phyloP scores from a whole-genome alignment of 768 basidiomycete genomes.

The Terana coerulea region DNA sequence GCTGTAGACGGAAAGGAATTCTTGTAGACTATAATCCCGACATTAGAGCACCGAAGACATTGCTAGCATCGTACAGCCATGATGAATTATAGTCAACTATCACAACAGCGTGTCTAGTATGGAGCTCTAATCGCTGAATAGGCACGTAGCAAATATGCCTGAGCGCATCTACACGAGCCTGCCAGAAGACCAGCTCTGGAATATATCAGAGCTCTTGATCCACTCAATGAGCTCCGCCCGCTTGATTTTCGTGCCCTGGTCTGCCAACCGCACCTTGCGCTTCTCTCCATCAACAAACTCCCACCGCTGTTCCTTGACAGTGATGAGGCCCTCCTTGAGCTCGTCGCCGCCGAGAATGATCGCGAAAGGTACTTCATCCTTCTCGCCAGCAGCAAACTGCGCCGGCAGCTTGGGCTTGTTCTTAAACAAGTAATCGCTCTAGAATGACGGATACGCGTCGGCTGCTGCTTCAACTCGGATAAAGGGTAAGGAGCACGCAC shows the following conservation, averaged over 20 bases:
- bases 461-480: too few relatives aligned
- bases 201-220: slow-evolving; percentile 28
- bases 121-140: too few relatives aligned
- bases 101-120: too few relatives aligned
- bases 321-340: slow-evolving; percentile 76
- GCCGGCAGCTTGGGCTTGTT: slow-evolving; percentile 82
- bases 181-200: slow-evolving; percentile 30
- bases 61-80: not conserved
- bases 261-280: slow-evolving; percentile 45
- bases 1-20: too few relatives aligned
- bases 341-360: slow-evolving; percentile 90
- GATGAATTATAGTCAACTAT: too few relatives aligned
- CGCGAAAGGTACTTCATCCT: slow-evolving; percentile 89
- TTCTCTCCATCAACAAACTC: slow-evolving; percentile 71
- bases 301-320: slow-evolving; percentile 91
- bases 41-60: not conserved
- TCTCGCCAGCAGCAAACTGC: slow-evolving; percentile 90
- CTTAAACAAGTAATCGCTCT: slow-evolving; percentile 94
- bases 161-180: slow-evolving; percentile 23
- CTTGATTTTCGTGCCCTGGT: slow-evolving; percentile 45
- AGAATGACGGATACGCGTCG: not conserved
- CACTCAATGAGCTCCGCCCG: slow-evolving; percentile 31
- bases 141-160: too few relatives aligned
- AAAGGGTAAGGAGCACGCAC: slow-evolving; percentile 36
- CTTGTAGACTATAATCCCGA: not conserved